Evolutionary conservation across 208 protist species (phyloP).

Genomic region (Leishmania martiniquensis): DNA sequence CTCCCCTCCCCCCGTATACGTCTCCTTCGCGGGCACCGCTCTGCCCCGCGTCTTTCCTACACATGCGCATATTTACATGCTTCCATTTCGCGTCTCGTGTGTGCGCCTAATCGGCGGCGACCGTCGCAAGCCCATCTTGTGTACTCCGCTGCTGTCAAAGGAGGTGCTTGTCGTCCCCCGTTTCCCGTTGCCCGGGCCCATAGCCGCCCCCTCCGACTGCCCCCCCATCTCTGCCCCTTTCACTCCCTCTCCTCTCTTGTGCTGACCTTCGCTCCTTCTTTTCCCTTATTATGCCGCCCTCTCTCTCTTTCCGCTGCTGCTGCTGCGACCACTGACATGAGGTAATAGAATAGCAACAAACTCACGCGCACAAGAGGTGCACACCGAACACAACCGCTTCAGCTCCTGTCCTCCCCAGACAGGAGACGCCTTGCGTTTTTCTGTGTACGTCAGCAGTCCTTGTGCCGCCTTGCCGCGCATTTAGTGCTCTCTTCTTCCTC

Average conservation of each 20-base stretch:
- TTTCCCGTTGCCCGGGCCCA: background rate
- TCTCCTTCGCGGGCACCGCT: background rate
- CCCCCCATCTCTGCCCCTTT: background rate
- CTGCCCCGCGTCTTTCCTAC: background rate
- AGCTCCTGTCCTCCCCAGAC: background rate
- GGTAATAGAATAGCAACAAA: background rate
- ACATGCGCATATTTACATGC: conserved; percentile 2
- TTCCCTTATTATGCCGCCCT: background rate
- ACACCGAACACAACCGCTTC: background rate
- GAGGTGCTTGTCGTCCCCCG: background rate
- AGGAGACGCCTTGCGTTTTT: background rate
- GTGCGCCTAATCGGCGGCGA: background rate
- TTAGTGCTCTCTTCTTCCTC: background rate
- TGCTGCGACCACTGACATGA: background rate
- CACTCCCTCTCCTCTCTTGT: background rate
- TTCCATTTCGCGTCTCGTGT: background rate
- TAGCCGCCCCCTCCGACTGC: background rate
- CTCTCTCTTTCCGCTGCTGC: background rate
- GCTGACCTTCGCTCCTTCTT: background rate
- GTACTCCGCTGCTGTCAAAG: background rate
- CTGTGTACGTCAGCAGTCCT: background rate
- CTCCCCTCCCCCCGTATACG: too few species aligned
- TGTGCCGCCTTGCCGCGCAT: background rate
- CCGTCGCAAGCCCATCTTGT: background rate
- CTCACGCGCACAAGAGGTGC: background rate